Base-by-base conservation (phyloP, 768 basidiomycete species). In the Russula griseocarnosa region DNA sequence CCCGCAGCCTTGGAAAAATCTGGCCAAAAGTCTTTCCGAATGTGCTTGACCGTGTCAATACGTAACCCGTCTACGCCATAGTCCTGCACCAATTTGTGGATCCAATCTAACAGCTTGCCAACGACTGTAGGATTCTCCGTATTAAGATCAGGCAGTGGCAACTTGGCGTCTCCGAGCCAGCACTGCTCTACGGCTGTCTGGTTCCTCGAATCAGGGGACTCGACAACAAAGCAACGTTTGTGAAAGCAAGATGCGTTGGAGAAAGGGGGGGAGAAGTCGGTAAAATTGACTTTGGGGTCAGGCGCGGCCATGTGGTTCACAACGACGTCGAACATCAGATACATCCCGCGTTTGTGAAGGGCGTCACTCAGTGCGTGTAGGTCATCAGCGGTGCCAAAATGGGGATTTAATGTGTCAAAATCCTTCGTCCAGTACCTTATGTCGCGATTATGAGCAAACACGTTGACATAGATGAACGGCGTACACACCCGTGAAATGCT, bases 261-360 rank as follows among this genome's bases (percentile, higher is more conserved):
- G 69, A 81, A 80, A 0, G 76, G 76, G 65, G 63, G 63, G 65
- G 71, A 44, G 61, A 65, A 44, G 64, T 51, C 50, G 55, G 71
- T 61, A 68, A 68, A 30, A 68, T 67, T 57, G 70, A 66, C 61
- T 7, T 49, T 55, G 11, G 22, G 72, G 70, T 61, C 72, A 64
- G 50, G 66, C 0, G 79, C 75, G 2, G 81, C 81, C 72, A 86
- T 78, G 70, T 86, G 84, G 69, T 86, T 86, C 65, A 86, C 78
- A 66, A 86, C 85, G 58, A 85, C 72, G 71, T 86, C 85, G 22
- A 86, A 72, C 82, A 86, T 85, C 62, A 86, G 76, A 71, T 77
- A 78, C 85, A 86, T 86, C 49, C 76, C 78, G 22, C 81, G 77
- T 2, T 70, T 66, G 63, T 86, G 85, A 30, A 85, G 70, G 8